Percentiles rank a stretch among this genome's conserved stretches.
phyloP scores from a whole-genome alignment of 345 rosid genomes.

The Pugionium cornutum region DNA sequence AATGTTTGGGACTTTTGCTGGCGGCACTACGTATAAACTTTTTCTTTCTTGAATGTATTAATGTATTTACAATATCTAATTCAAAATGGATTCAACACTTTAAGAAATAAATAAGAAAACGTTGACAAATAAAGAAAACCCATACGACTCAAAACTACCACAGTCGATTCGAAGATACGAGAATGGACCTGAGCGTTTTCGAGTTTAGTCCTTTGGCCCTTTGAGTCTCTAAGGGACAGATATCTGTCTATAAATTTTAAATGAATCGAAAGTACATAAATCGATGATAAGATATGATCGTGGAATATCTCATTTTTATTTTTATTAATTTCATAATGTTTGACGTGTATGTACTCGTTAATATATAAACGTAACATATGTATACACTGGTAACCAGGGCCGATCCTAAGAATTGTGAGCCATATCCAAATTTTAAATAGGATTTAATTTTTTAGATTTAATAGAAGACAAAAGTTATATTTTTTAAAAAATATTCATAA shows the following conservation, averaged over 20 bases:
- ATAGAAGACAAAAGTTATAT: too few relatives aligned
- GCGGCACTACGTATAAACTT: slow-evolving; percentile 21
- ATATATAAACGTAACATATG: slow-evolving; percentile 21
- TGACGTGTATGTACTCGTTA: slow-evolving; percentile 17
- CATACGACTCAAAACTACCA: slow-evolving; percentile 34
- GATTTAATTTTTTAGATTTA: too few relatives aligned
- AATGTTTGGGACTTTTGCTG: slow-evolving; percentile 29
- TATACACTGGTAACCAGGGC: too few relatives aligned
- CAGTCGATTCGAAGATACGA: slow-evolving; percentile 12
- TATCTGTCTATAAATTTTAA: slow-evolving; percentile 18
- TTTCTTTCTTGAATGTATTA: slow-evolving; percentile 9
- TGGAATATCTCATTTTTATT: background rate
- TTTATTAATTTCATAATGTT: background rate
- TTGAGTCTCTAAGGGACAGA: slow-evolving; percentile 46
- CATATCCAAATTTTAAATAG: too few relatives aligned
- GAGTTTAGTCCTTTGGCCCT: slow-evolving; percentile 42
- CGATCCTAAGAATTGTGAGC: too few relatives aligned
- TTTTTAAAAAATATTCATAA: too few relatives aligned
- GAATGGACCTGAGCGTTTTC: slow-evolving; percentile 22
- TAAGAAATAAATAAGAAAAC: slow-evolving; percentile 8
- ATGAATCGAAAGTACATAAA: background rate
- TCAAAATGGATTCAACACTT: slow-evolving; percentile 7
- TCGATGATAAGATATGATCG: slow-evolving; percentile 16
- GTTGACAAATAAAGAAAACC: slow-evolving; percentile 7
- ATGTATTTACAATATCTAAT: background rate